Evolutionary conservation across 305 asterid genomes (phyloP), one percentile per base, ranked within the genome.

Genomic region (Fraxinus sp.): DNA sequence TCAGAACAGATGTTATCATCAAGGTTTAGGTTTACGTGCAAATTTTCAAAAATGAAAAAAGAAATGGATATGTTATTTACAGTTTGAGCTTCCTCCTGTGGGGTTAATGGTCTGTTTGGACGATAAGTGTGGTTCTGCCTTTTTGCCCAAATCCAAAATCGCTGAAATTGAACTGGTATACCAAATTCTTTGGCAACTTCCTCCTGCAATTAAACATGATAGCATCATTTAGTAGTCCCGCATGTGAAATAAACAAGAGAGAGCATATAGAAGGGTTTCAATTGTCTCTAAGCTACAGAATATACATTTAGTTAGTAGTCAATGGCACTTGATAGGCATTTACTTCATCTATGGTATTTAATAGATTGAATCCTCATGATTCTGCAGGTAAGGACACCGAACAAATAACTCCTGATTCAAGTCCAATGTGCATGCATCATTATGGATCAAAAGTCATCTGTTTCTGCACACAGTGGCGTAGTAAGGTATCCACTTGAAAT

Each of bases 131-230:
- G 94, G 88, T 93, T 93, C 86, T 91, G 97, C 72, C 97, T 88
- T 78, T 91, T 93, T 39, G 97, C 97, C 97, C 97, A 93, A 59
- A 92, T 78, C 97, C 97, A 93, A 83, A 90, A 93, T 13, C 97
- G 94, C 84, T 93, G 97, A 87, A 85, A 88, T 83, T 91, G 93
- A 77, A 93, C 90, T 24, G 97, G 97, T 84, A 93, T 87, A 74
- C 94, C 94, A 82, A 93, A 86, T 85, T 91, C 97, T 83, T 86
- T 91, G 68, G 97, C 97, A 64, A 91, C 93, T 83, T 92, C 94
- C 68, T 91, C 97, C 97, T 93, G 80, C 75, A 80, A 86, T 71
- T 68, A 80, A 78, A 64, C 83, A 85, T 39, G 39, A 78, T 10
- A 52, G 59, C 49, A 71, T 68, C 36, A 18, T 33, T 20, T 37